phyloP scores from a whole-genome alignment of 768 basidiomycete species.

The Boletus speciosus region DNA sequence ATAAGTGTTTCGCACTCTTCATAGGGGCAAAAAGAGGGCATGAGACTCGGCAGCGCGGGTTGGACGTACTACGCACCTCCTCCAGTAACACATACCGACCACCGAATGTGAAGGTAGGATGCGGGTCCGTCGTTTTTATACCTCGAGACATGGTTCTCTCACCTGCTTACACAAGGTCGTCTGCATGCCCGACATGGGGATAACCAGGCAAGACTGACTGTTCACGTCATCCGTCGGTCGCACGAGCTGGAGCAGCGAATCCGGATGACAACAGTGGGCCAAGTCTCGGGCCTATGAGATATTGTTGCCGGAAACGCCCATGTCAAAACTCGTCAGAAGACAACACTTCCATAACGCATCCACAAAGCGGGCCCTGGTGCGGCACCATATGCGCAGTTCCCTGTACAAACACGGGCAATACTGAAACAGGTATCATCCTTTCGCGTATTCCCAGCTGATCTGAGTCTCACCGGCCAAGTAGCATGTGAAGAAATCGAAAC shows the following conservation, averaged over 20 bases:
- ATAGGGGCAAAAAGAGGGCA: not conserved
- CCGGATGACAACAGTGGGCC: constrained; percentile 11
- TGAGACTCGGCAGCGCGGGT: constrained; percentile 16
- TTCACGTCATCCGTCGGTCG: constrained; percentile 31
- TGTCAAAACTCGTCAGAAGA: constrained; percentile 30
- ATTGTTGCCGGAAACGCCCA: constrained; percentile 25
- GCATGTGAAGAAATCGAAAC: constrained; percentile 22
- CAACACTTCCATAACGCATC: constrained; percentile 29
- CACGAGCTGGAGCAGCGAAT: constrained; percentile 27
- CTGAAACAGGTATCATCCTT: constrained; percentile 32
- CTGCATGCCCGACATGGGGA: constrained; percentile 25
- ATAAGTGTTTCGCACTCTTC: constrained; percentile 56
- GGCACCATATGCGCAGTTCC: not conserved
- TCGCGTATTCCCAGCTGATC: constrained; percentile 24
- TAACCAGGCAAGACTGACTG: constrained; percentile 13
- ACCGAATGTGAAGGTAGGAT: constrained; percentile 5
- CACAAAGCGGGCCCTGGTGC: constrained; percentile 21
- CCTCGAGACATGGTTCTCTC: constrained; percentile 22
- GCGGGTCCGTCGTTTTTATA: constrained; percentile 27
- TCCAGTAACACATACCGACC: constrained; percentile 53
- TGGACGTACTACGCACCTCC: constrained; percentile 42
- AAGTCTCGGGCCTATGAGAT: constrained; percentile 10
- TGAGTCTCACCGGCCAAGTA: constrained; percentile 17
- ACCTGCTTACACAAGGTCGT: constrained; percentile 29
- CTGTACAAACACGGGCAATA: not conserved